Conservation (phyloP, 2,329 filamentous ascomycete genomes). For the Colletotrichum scovillei region DNA sequence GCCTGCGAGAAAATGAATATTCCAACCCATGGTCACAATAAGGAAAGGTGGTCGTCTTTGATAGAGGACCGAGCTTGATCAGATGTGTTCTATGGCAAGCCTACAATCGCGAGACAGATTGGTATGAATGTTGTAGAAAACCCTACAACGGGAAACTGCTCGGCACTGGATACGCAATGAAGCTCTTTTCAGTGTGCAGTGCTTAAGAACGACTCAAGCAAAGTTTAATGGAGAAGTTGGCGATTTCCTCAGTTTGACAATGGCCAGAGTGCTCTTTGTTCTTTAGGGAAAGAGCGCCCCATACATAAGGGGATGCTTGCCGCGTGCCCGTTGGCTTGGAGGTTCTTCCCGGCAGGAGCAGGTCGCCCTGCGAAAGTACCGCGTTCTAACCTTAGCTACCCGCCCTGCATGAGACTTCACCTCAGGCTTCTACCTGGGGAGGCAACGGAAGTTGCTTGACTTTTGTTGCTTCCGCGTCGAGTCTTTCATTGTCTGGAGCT, state of each 20-base stretch:
- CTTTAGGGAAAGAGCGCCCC: not conserved
- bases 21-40: not conserved
- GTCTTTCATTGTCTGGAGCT: not conserved
- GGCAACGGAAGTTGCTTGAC: not conserved
- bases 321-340: conserved; percentile 2
- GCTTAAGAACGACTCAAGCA: not conserved
- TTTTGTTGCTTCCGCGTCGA: too few species aligned
- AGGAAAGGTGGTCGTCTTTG: not conserved
- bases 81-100: not conserved
- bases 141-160: not conserved
- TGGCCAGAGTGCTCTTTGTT: not conserved
- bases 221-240: not conserved
- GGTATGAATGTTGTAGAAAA: not conserved
- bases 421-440: not conserved
- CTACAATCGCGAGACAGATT: not conserved
- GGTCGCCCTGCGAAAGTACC: not conserved
- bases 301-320: conserved; percentile 25
- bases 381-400: not conserved
- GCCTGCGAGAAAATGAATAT: not conserved
- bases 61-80: not conserved
- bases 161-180: too few species aligned
- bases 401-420: conserved; percentile 15
- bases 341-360: conserved; percentile 8
- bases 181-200: not conserved
- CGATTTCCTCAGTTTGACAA: not conserved